Percentiles rank a stretch among this genome's conserved stretches.
Conservation (phyloP, 352 stramenopile genomes). For the Phytopythium helicoides region DNA sequence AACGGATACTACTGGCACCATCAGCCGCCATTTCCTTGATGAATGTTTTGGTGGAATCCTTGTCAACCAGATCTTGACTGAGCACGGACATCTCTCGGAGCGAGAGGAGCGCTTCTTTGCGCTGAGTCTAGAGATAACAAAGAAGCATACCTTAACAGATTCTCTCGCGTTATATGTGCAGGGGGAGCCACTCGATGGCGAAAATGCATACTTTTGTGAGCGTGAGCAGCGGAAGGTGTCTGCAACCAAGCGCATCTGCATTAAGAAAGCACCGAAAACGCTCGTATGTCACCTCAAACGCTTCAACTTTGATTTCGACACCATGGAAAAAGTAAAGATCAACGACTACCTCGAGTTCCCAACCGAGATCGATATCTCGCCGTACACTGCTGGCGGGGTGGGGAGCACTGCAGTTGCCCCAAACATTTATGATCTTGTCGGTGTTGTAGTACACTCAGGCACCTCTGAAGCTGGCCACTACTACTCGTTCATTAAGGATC, state of each 20-base stretch:
- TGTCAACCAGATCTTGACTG: conserved; percentile 82
- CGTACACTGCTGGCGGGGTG: conserved; percentile 56
- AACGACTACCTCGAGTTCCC: conserved; percentile 87
- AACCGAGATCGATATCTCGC: conserved; percentile 86
- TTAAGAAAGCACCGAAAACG: conserved; percentile 73
- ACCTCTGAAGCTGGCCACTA: conserved; percentile 93
- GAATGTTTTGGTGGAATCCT: conserved; percentile 70
- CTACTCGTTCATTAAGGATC: conserved; percentile 92
- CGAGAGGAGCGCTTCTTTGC: conserved; percentile 85
- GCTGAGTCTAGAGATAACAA: conserved; percentile 75
- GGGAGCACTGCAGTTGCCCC: conserved; percentile 2
- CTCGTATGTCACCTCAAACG: conserved; percentile 85
- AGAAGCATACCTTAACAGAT: conserved; percentile 57
- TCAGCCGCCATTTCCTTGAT: conserved; percentile 48
- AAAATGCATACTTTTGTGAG: conserved; percentile 83
- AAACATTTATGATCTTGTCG: conserved; percentile 86
- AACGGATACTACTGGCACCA: too few species aligned
- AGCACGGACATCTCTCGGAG: conserved; percentile 75
- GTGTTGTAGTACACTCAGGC: conserved; percentile 92
- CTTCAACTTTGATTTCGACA: conserved; percentile 90
- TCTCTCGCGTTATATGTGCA: conserved; percentile 72
- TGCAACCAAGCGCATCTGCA: conserved; percentile 79
- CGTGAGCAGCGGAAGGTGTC: conserved; percentile 63
- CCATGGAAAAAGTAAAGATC: conserved; percentile 88
- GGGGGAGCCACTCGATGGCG: conserved; percentile 68